These are phyloP conservation scores for Kwoniella pini DNA, from an alignment of 768 basidiomycete genomes.

Conservation along the genomic window DNA sequence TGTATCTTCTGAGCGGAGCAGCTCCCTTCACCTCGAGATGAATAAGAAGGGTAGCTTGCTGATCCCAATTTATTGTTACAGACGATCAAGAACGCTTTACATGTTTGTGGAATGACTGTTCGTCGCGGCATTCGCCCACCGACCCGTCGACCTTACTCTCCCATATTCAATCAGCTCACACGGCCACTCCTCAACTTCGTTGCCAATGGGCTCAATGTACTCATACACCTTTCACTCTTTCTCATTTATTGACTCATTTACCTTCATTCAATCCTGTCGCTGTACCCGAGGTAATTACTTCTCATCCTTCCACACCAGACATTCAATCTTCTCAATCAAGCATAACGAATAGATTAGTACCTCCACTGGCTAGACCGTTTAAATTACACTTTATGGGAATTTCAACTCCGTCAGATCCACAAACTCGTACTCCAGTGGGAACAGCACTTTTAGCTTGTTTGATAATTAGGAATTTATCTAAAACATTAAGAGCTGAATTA, in stretches of 20 bases:
- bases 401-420: slow-evolving; percentile 61
- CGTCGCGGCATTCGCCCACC: slow-evolving; percentile 4
- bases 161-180: slow-evolving; percentile 60
- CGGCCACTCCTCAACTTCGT: slow-evolving; percentile 60
- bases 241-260: slow-evolving; percentile 66
- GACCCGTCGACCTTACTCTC: slow-evolving; percentile 28
- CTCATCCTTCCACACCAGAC: slow-evolving; percentile 29
- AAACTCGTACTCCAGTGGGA: slow-evolving; percentile 63
- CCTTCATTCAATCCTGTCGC: slow-evolving; percentile 58
- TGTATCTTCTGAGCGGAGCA: no score
- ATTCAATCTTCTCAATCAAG: slow-evolving; percentile 13
- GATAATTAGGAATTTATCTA: slow-evolving; percentile 78
- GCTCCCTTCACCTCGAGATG: no score
- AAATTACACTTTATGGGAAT: slow-evolving; percentile 59
- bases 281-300: slow-evolving; percentile 27
- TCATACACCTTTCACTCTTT: slow-evolving; percentile 58
- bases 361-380: slow-evolving; percentile 68
- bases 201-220: slow-evolving; percentile 17
- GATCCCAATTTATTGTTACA: no score
- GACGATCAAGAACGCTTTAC: slow-evolving; percentile 65
- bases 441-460: slow-evolving; percentile 69
- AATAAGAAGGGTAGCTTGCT: no score
- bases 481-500: slow-evolving; percentile 61
- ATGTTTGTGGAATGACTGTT: slow-evolving; percentile 70
- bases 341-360: slow-evolving; percentile 67